These are phyloP conservation scores for Prunus yedoensis DNA, from an alignment of 331 rosid genomes.

Conservation along the genomic window DNA sequence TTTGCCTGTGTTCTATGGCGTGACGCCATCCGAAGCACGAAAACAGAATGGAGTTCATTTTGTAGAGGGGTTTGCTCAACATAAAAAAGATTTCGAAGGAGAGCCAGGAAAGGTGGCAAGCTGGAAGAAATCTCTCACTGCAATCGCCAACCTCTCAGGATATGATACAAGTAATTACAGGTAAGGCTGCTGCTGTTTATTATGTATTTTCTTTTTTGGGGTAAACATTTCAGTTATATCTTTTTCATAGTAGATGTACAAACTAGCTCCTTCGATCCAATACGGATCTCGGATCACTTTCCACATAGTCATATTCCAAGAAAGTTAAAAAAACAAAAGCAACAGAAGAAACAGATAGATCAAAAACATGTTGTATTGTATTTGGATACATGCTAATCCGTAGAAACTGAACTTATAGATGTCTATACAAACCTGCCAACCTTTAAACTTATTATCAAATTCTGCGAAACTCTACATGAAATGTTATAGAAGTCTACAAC, in stretches of 20 bases:
- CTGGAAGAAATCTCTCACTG: not conserved
- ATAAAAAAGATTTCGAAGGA: not conserved
- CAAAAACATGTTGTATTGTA: too few species aligned
- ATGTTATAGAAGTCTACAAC: too few species aligned
- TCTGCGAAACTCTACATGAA: too few species aligned
- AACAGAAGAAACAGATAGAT: too few species aligned
- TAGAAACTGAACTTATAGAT: too few species aligned
- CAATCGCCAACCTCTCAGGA: not conserved
- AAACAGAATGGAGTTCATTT: not conserved
- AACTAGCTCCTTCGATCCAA: too few species aligned
- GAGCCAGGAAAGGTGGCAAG: not conserved
- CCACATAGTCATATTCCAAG: too few species aligned
- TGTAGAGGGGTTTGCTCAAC: not conserved
- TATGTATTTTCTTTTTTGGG: not conserved
- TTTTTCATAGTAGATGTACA: not conserved
- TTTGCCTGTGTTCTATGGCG: not conserved
- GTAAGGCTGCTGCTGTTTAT: not conserved
- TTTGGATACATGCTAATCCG: too few species aligned
- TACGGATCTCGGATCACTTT: too few species aligned
- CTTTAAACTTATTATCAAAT: too few species aligned
- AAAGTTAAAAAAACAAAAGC: too few species aligned
- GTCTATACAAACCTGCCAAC: too few species aligned
- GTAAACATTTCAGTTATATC: not conserved
- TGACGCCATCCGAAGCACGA: not conserved
- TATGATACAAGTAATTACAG: not conserved